Base-by-base conservation (phyloP, 2,329 filamentous ascomycete genomes). In the Diaporthe batatas region DNA sequence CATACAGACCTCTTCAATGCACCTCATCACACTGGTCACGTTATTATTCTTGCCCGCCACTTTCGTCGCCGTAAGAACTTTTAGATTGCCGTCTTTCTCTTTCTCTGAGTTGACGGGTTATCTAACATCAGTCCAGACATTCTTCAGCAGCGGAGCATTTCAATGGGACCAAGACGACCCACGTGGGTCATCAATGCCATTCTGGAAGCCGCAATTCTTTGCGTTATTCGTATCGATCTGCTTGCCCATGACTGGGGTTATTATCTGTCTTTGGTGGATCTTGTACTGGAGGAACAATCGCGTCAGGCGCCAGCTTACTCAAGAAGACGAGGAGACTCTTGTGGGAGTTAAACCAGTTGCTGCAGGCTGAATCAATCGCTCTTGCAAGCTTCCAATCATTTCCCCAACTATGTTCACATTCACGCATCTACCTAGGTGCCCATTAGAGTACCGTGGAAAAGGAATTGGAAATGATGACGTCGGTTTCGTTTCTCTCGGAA, bases 1-100 rank as follows among this genome's bases (percentile, higher is more conserved):
- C 36, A 84, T 87, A 71, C 76, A 80, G 64, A 81, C 79, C 0
- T 74, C 77, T 7, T 80, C 80, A 1, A 80, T 81, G 78, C 78
- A 80, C 29, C 74, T 79, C 11, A 81, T 81, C 32, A 81, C 79
- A 0, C 72, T 78, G 32, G 75, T 81, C 25, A 79, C 78, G 7
- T 75, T 81, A 6, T 75, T 79, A 1, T 80, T 80, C 55, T 75
- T 81, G 2, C 79, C 79, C 7, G 78, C 76, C 0, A 81, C 79
- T 5, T 80, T 81, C 54, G 74, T 81, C 23, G 65, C 65, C 25
- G 65, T 69, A 69, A 69, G 65, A 57, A 1, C 5, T 58, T 58
- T 23, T 42, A n/a, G 21, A 12, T 12, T 58, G 16, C 34, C 34
- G n/a, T 42, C 21, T 39, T 25, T 39, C 32, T n/a, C 29, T 54